Evolutionary conservation across 495 filamentous ascomycete genomes (phyloP), one percentile per base, ranked within the genome.

Genomic region (Hypomontagnella monticulosa): DNA sequence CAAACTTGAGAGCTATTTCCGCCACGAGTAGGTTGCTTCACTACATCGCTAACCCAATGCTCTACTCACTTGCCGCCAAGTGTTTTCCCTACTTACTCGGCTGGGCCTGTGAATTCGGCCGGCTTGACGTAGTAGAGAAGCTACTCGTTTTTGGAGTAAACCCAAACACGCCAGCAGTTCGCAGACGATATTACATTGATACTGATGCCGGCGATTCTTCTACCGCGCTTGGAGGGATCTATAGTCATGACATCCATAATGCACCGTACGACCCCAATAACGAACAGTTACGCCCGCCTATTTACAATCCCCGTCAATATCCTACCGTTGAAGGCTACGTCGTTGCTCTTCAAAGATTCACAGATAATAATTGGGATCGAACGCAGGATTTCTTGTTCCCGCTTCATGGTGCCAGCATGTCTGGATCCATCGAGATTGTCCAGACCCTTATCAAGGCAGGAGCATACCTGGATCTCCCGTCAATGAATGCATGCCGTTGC

Each of bases 31-130:
- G 12, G 5, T 7, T 11, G 2, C 16, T 48, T 32, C 18, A 58
- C 20, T 27, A 30, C 5, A 12, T 58, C 14, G 32, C 34, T 0
- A 48, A 58, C n/a, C 55, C 55, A 11, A 19, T 58, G 0, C 19
- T 58, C 2, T 58, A 58, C n/a, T 30, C 33, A 4, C 30, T 48
- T 18, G 55, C 55, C 8, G 42, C 30, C 16, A 30, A n/a, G n/a
- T 27, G 30, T 1, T 12, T 40, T 5, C 55, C 55, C 0, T 30
- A 48, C 16, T n/a, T 58, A 8, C 55, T 58, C 19, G 1, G 8
- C 12, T 58, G 55, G 55, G 55, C 55, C 18, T 58, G 55, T 30
- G 55, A 30, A 30, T 10, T 16, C 32, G 55, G 33, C 18, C 16
- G 4, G 11, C 4, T 49, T 4, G 32, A n/a, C n/a, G 30, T 49